Conservation (phyloP, 1,139 yeast species). For the Yamadazyma dendronema region DNA sequence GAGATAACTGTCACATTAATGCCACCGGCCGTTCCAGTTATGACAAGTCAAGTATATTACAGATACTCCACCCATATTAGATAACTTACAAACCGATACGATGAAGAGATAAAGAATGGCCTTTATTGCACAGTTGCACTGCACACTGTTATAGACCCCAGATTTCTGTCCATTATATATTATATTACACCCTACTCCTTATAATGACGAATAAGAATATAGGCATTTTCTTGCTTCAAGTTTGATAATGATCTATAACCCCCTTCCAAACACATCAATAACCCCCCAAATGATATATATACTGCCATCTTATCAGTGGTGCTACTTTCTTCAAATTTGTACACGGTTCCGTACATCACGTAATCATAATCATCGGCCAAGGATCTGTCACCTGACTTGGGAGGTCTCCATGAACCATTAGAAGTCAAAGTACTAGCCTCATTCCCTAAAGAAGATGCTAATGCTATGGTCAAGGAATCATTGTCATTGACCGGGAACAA, state of each 20-base stretch:
- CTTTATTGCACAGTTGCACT: not conserved
- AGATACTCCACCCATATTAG: too few relatives aligned
- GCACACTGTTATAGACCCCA: too few relatives aligned
- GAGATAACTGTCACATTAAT: too few relatives aligned
- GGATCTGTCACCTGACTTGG: slow-evolving; percentile 77
- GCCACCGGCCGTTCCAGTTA: too few relatives aligned
- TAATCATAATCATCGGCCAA: slow-evolving; percentile 97
- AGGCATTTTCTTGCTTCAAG: slow-evolving; percentile 92
- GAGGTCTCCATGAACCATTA: slow-evolving; percentile 89
- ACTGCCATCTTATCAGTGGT: slow-evolving; percentile 78
- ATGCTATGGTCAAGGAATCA: slow-evolving; percentile 83
- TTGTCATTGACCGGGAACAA: slow-evolving; percentile 80
- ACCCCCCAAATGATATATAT: slow-evolving; percentile 94
- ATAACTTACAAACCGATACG: too few relatives aligned
- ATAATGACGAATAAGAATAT: slow-evolving; percentile 79
- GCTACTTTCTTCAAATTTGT: slow-evolving; percentile 88
- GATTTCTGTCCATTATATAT: too few relatives aligned
- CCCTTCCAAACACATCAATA: slow-evolving; percentile 92
- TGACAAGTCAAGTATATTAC: too few relatives aligned
- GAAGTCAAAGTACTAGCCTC: slow-evolving; percentile 54
- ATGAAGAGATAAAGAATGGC: not conserved
- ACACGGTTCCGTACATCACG: slow-evolving; percentile 97
- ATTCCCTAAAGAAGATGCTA: slow-evolving; percentile 76
- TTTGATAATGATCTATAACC: slow-evolving; percentile 84
- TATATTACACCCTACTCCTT: slow-evolving; percentile 26